Evolutionary conservation across 305 asterid species (phyloP), one percentile per base, ranked within the genome.

Genomic region (Solanum aculeatissimum): DNA sequence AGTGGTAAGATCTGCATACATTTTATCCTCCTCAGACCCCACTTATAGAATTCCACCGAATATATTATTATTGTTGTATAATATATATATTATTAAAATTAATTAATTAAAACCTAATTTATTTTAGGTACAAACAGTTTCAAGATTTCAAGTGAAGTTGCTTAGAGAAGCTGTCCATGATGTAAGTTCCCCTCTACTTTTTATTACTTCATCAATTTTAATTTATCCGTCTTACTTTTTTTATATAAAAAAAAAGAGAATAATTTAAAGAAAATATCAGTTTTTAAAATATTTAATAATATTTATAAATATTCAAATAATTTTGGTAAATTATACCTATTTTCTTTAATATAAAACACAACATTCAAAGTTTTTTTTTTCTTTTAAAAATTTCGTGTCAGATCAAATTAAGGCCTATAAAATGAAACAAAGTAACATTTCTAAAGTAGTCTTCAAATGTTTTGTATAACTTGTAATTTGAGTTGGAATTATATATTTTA

Each of bases 141-240:
- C 98, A 12, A 88, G 9, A 79, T 88, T 86, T 38, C 98, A 94
- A 85, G 90, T 94, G 38, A 86, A 65, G 55, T 74, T 91, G 90
- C 92, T 94, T 57, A 89, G 95, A 83, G 90, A 90, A 79, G 98
- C 92, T 25, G 94, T 92, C 23, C 94, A 91, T 55, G 98, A 93
- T 83, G 98, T 94, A 88, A 91, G 98, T 84, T 68, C 7, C 60
- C 69, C 6, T 54, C 9, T 16, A 27, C 16, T 18, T 12, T 18
- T 55, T 45, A 58, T 5, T 6, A 11, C 23, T 60, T 25, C 9
- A 0, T 0, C 7, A 3, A 5, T 80, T 54, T 19, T 45, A 63
- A 63, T 63, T 63, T 27, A 13, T 13, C 0, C 2, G 11, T 27
- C 10, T 6, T 25, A 63, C 0, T 62, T 62, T 6, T 60, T 23